A percentile compares a stretch with the other conserved stretches of the same genome.
These are phyloP conservation scores for Pachyrhizus erosus DNA, from an alignment of 306 rosid genomes.

Conservation along the genomic window DNA sequence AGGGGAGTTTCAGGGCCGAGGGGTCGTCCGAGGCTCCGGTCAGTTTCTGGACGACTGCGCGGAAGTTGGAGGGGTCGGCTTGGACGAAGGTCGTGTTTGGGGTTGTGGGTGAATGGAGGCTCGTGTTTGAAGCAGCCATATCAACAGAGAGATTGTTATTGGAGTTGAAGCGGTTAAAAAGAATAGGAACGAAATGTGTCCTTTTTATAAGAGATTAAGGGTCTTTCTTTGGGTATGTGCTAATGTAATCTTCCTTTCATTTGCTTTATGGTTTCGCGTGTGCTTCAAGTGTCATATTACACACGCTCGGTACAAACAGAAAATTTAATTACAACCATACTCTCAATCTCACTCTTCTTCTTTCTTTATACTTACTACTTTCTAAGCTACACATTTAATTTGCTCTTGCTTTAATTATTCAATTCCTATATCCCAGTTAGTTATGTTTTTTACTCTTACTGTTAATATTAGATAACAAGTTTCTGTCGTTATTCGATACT, in stretches of 20 bases:
- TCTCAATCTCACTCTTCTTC: no score
- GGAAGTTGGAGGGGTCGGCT: conserved; percentile 83
- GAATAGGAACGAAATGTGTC: conserved; percentile 31
- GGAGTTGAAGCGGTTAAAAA: conserved; percentile 53
- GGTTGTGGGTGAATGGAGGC: conserved; percentile 41
- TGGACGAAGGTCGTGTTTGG: conserved; percentile 88
- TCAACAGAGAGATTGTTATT: neutral
- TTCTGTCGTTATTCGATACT: no score
- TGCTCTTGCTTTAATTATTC: no score
- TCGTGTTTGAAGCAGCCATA: no score
- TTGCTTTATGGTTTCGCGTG: conserved; percentile 50
- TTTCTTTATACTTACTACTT: no score
- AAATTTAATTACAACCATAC: no score
- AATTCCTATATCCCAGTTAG: no score
- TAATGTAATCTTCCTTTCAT: neutral
- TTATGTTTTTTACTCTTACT: no score
- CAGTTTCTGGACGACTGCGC: conserved; percentile 78
- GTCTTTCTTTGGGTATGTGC: neutral
- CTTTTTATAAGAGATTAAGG: conserved; percentile 41
- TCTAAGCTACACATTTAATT: neutral
- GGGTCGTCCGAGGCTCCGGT: conserved; percentile 87
- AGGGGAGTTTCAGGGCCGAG: conserved; percentile 65
- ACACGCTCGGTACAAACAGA: no score
- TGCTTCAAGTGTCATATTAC: conserved; percentile 38
- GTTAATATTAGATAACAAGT: no score